Evolutionary conservation across 305 asterid genomes (phyloP).

Genomic region (Petunia hybrid): DNA sequence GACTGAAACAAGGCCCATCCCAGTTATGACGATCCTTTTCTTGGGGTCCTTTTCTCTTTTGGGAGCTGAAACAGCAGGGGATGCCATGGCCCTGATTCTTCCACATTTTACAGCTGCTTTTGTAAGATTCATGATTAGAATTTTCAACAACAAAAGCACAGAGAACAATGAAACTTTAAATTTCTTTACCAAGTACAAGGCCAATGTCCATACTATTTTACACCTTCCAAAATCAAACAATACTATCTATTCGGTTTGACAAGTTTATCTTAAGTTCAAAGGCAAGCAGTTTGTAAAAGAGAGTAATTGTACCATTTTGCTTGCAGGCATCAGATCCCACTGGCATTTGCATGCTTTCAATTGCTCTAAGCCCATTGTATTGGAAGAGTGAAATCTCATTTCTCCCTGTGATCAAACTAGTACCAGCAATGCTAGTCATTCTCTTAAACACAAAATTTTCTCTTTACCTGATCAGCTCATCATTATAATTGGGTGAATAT

Average conservation of each 20-base stretch:
- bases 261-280: too few relatives aligned
- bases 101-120: conserved; percentile 40
- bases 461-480: neutral
- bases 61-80: conserved; percentile 53
- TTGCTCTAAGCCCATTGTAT: conserved; percentile 49
- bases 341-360: conserved; percentile 40
- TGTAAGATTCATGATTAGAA: neutral
- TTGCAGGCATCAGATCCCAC: conserved; percentile 26
- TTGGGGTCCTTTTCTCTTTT: conserved; percentile 66
- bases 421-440: conserved; percentile 51
- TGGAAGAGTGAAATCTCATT: conserved; percentile 42
- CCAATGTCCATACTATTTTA: too few relatives aligned
- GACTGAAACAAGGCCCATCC: conserved; percentile 69
- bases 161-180: too few relatives aligned
- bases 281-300: too few relatives aligned
- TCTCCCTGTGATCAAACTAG: conserved; percentile 40
- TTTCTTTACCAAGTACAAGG: too few relatives aligned
- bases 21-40: conserved; percentile 67
- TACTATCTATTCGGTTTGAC: too few relatives aligned
- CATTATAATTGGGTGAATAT: neutral
- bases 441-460: neutral
- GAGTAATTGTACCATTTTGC: neutral
- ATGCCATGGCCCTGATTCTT: conserved; percentile 51
- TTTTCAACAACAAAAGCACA: neutral
- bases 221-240: too few relatives aligned